Percentiles rank a stretch among this genome's conserved stretches.
Evolutionary conservation across 257 asterid genomes (phyloP).

Genomic region (Phtheirospermum japonicum): DNA sequence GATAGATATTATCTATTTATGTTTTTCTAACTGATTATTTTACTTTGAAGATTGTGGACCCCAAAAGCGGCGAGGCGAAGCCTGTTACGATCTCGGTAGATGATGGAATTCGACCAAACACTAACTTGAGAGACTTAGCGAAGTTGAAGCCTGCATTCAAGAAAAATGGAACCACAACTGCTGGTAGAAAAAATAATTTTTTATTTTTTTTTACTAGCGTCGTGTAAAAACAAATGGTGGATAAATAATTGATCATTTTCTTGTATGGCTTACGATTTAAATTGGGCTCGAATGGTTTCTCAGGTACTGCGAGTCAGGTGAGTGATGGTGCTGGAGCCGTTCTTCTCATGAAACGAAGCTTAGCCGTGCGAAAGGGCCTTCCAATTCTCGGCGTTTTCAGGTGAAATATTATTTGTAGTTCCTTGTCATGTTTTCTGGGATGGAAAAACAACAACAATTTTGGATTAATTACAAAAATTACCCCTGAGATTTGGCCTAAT

Average conservation of each 20-base stretch:
- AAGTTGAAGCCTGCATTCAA: slow-evolving; percentile 91
- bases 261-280: slow-evolving; percentile 6
- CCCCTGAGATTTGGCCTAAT: no score
- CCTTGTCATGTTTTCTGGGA: no score
- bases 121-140: slow-evolving; percentile 64
- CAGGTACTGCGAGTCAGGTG: slow-evolving; percentile 87
- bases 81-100: slow-evolving; percentile 64
- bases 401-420: slow-evolving; percentile 30
- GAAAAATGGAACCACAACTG: slow-evolving; percentile 83
- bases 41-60: slow-evolving; percentile 59
- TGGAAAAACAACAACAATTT: no score
- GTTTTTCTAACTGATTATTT: slow-evolving; percentile 18
- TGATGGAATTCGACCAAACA: slow-evolving; percentile 80
- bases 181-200: slow-evolving; percentile 66
- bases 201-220: no score
- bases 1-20: background rate
- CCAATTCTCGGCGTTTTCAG: slow-evolving; percentile 83
- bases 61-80: slow-evolving; percentile 60
- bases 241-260: background rate
- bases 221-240: background rate
- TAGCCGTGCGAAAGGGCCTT: slow-evolving; percentile 71
- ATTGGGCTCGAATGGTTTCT: slow-evolving; percentile 3
- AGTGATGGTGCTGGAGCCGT: slow-evolving; percentile 98
- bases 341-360: slow-evolving; percentile 89
- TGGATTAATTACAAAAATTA: no score